Conservation (phyloP, 192 early-diverging fungal species). For the Coemansia sp. region DNA sequence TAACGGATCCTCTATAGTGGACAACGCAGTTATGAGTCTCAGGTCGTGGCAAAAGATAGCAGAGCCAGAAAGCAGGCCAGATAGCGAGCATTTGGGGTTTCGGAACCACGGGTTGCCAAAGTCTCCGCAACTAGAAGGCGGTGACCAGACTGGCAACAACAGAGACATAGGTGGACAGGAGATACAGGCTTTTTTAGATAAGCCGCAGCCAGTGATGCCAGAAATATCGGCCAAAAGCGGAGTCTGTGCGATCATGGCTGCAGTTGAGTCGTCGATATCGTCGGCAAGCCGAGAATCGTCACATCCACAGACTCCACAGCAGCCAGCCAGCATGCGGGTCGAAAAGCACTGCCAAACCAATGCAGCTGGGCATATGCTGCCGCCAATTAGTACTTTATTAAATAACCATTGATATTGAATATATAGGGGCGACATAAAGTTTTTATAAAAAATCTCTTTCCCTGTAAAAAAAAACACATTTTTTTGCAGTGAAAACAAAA, state of each 20-base stretch:
- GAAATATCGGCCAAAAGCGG: constrained; percentile 13
- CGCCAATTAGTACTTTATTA: constrained; percentile 41
- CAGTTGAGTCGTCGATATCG: background rate
- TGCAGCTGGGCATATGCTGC: constrained; percentile 16
- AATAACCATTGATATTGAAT: constrained; percentile 13
- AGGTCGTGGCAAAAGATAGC: constrained; percentile 27
- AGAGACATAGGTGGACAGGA: background rate
- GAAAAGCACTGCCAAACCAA: constrained; percentile 15
- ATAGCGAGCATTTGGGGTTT: constrained; percentile 10
- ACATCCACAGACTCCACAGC: constrained; percentile 26
- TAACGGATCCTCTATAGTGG: constrained; percentile 34
- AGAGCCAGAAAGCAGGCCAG: background rate
- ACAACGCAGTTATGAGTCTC: constrained; percentile 43
- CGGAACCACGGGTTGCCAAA: constrained; percentile 3
- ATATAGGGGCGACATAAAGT: background rate
- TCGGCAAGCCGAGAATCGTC: constrained; percentile 31
- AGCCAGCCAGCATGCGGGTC: constrained; percentile 3
- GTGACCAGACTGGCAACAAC: background rate
- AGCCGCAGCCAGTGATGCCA: constrained; percentile 20
- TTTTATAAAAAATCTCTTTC: background rate
- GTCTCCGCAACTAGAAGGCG: background rate
- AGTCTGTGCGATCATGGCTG: background rate
- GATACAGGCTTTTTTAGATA: constrained; percentile 37
- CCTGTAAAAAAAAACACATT: background rate
- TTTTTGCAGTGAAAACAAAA: too few relatives aligned